Evolutionary conservation across 805 yeast genomes (phyloP).

Genomic region (Sungouiella blattae): DNA sequence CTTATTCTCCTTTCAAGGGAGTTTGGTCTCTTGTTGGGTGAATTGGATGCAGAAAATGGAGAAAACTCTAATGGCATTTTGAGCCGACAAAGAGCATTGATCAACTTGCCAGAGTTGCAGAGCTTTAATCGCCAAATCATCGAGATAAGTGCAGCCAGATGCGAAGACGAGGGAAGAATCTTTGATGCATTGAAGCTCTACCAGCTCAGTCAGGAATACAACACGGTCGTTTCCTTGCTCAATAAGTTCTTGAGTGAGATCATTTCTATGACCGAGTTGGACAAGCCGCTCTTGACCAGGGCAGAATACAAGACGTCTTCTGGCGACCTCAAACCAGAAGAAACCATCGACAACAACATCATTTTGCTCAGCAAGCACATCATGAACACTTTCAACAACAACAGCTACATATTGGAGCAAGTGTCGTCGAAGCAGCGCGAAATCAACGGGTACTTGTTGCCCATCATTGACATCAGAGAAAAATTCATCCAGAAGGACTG

Average conservation of each 20-base stretch:
- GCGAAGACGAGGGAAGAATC: conserved; percentile 87
- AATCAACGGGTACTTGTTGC: conserved; percentile 61
- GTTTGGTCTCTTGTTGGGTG: conserved; percentile 79
- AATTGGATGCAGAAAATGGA: conserved; percentile 65
- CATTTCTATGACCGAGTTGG: conserved; percentile 66
- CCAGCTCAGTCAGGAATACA: conserved; percentile 84
- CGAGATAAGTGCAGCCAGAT: conserved; percentile 78
- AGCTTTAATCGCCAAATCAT: conserved; percentile 69
- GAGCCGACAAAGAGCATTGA: conserved; percentile 68
- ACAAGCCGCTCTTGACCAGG: conserved; percentile 48
- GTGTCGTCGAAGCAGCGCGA: conserved; percentile 55
- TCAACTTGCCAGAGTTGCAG: conserved; percentile 54
- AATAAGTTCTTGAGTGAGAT: conserved; percentile 77
- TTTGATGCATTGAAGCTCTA: conserved; percentile 82
- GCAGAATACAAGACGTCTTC: conserved; percentile 32
- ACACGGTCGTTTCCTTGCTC: conserved; percentile 70
- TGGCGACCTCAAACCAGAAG: conserved; percentile 28
- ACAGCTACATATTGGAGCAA: conserved; percentile 55
- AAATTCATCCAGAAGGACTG: conserved; percentile 53
- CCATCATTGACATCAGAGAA: conserved; percentile 65
- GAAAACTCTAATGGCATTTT: conserved; percentile 77
- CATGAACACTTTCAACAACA: conserved; percentile 47
- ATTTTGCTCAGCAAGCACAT: conserved; percentile 45
- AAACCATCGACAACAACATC: conserved; percentile 45
- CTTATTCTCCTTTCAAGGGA: conserved; percentile 84